A percentile compares a stretch with the other conserved stretches of the same genome.
These are phyloP conservation scores for Nigrospora sphaerica DNA, from an alignment of 2,329 filamentous ascomycete species.

Conservation along the genomic window DNA sequence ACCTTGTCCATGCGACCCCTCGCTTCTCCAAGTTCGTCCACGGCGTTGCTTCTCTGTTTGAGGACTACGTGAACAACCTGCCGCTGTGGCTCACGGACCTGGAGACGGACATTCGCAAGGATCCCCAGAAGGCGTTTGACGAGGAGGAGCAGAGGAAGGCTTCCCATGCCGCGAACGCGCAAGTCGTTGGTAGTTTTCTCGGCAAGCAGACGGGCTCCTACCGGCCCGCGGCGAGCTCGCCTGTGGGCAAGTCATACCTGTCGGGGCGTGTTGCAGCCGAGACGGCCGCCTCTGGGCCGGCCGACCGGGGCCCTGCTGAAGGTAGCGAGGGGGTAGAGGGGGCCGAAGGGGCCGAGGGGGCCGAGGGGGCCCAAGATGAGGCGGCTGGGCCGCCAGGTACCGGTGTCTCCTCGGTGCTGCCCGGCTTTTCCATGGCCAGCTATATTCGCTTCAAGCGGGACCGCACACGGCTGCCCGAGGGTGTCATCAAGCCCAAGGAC, in stretches of 20 bases:
- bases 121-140: conserved; percentile 84
- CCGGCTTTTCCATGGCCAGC: conserved; percentile 74
- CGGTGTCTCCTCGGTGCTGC: conserved; percentile 63
- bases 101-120: conserved; percentile 87
- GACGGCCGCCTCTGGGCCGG: conserved; percentile 14
- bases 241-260: conserved; percentile 59
- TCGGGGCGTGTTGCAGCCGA: conserved; percentile 47
- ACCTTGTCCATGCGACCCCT: conserved; percentile 82
- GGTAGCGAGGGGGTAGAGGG: conserved; percentile 16
- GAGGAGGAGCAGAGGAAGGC: conserved; percentile 81
- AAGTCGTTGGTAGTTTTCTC: conserved; percentile 83
- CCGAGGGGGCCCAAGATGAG: conserved; percentile 16
- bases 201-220: conserved; percentile 44
- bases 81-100: conserved; percentile 94
- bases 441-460: conserved; percentile 55
- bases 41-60: conserved; percentile 83
- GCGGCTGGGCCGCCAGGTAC: conserved; percentile 22
- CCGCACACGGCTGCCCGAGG: conserved; percentile 63
- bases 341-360: conserved; percentile 28
- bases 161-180: conserved; percentile 76
- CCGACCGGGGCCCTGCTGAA: conserved; percentile 13
- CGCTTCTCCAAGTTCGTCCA: conserved; percentile 97
- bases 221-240: conserved; percentile 58
- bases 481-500: conserved; percentile 74
- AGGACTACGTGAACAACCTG: conserved; percentile 91